phyloP scores from a whole-genome alignment of 805 yeast species.

The Sugiyamaella floridensis region DNA sequence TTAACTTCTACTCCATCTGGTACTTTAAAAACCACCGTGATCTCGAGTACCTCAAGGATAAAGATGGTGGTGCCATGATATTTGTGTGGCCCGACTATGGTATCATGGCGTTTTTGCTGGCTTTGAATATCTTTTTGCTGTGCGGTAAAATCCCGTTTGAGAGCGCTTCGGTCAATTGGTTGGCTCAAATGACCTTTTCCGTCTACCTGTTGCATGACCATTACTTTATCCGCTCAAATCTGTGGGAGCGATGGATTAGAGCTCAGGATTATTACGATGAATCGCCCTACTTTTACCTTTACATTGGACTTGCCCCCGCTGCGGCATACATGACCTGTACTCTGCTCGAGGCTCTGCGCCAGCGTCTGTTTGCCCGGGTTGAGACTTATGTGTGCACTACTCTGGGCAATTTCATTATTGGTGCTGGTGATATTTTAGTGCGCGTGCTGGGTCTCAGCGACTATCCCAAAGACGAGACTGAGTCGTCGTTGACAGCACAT shows the following conservation, averaged over 20 bases:
- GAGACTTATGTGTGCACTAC: constrained; percentile 20
- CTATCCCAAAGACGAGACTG: too few species aligned
- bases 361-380: background rate
- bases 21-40: background rate
- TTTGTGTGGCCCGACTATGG: background rate
- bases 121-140: background rate
- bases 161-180: constrained; percentile 1
- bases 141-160: background rate
- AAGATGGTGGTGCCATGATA: background rate
- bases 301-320: background rate
- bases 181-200: constrained; percentile 1
- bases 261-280: background rate
- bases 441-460: too few species aligned
- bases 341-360: background rate
- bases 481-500: too few species aligned
- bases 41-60: background rate
- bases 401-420: background rate
- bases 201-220: constrained; percentile 7
- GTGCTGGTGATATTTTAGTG: too few species aligned
- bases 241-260: background rate
- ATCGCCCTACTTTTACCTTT: background rate
- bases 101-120: background rate
- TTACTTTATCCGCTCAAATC: background rate
- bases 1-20: background rate
- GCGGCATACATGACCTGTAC: background rate